Evolutionary conservation across 2,329 filamentous ascomycete species (phyloP).

Genomic region (Diplodia corticola): DNA sequence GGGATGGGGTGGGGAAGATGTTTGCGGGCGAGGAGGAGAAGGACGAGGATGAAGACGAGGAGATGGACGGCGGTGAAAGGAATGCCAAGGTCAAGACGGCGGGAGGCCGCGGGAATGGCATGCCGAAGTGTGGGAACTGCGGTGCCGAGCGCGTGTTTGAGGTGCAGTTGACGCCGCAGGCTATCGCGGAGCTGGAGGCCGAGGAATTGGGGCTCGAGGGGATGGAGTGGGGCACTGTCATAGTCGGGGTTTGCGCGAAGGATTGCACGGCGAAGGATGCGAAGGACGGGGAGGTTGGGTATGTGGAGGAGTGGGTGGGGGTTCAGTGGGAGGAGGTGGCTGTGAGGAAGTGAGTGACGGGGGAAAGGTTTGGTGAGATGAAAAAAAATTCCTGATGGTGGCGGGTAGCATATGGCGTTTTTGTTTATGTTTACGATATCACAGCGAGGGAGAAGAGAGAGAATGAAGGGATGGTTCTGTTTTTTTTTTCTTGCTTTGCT

Average conservation of each 20-base stretch:
- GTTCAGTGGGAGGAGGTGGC: slow-evolving; percentile 90
- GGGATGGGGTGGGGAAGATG: slow-evolving; percentile 69
- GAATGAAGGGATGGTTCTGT: slow-evolving; percentile 10
- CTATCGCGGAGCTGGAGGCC: slow-evolving; percentile 83
- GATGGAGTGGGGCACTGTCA: slow-evolving; percentile 97
- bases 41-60: background rate
- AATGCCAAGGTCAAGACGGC: slow-evolving; percentile 33
- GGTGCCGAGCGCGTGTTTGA: slow-evolving; percentile 78
- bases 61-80: background rate
- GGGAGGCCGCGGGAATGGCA: slow-evolving; percentile 39
- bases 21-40: slow-evolving; percentile 45
- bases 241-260: slow-evolving; percentile 78
- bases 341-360: slow-evolving; percentile 20
- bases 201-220: slow-evolving; percentile 68
- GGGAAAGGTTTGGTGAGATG: background rate
- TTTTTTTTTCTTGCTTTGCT: background rate
- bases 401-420: background rate
- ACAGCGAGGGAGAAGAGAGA: background rate
- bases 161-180: slow-evolving; percentile 86
- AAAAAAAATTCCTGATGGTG: background rate
- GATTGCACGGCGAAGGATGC: slow-evolving; percentile 70
- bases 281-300: slow-evolving; percentile 65
- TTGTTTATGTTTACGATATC: background rate
- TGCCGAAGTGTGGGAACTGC: slow-evolving; percentile 78
- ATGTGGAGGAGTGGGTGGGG: slow-evolving; percentile 93